Evolutionary conservation across 202 grass and related monocot genomes (phyloP), one percentile per base, ranked within the genome.

Genomic region (Brachypodium distachyon): DNA sequence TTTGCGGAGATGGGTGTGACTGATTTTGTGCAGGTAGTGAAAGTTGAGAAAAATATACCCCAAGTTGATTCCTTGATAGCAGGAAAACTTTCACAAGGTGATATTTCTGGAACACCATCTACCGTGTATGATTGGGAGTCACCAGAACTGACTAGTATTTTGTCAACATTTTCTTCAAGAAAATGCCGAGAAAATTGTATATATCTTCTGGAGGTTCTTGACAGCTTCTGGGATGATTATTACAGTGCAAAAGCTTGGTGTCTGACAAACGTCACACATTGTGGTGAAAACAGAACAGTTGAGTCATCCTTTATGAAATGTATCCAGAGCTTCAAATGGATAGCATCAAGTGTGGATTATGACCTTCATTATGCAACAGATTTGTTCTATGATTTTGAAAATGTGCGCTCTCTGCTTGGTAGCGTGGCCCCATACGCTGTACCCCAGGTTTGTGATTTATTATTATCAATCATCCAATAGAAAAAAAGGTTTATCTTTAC

Each of bases 171-270:
- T 86, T 97, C 95, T 62, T 85, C 76, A 27, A 82, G 88, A 63
- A 86, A 83, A 54, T 77, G 58, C 80, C 74, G 89, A 50, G 80
- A 89, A 46, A 91, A 84, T 81, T 97, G 79, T 57, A 61, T 94
- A 68, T 94, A 92, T 88, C 86, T 97, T 87, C 64, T 97, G 13
- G 82, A 97, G 77, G 73, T 97, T 77, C 86, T 97, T 77, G 84
- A 94, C 80, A 92, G 79, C 75, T 83, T 94, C 31, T 97, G 95
- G 95, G 95, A 97, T 88, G 87, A 92, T 73, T 67, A 61, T 90
- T 97, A 94, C 74, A 88, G 85, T 71, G 56, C 53, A 52, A 92
- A 97, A 81, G 70, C 78, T 74, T 83, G 39, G 33, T 76, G 49
- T 48, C 53, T 61, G 40, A 43, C 71, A 34, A 65, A 72, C 46